These are phyloP conservation scores for Linnemannia schmuckeri DNA, from an alignment of 192 early-diverging fungal species.

Conservation along the genomic window DNA sequence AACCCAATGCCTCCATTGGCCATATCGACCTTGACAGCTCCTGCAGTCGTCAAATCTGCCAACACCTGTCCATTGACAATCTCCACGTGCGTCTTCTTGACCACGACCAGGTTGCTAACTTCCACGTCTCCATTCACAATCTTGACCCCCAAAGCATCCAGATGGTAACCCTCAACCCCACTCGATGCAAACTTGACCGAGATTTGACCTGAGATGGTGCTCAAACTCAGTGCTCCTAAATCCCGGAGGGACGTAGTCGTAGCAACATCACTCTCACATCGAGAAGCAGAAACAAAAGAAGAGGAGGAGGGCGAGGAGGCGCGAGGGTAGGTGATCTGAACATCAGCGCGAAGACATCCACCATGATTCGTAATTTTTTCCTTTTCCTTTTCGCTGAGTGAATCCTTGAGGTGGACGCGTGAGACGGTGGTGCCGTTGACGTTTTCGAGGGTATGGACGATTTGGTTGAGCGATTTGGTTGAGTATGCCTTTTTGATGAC, in stretches of 20 bases:
- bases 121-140: conserved; percentile 8
- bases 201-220: not conserved
- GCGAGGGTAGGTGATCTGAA: conserved; percentile 28
- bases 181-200: not conserved
- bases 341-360: conserved; percentile 13
- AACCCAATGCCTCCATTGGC: conserved; percentile 20
- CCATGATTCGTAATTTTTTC: not conserved
- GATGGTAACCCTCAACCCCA: not conserved
- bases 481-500: not conserved
- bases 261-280: not conserved
- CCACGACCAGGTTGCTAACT: not conserved
- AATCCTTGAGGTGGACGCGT: not conserved
- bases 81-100: not conserved
- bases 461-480: not conserved
- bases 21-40: not conserved
- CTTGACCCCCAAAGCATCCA: not conserved
- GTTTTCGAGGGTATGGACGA: not conserved
- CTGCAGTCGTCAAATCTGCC: conserved; percentile 15
- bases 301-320: not conserved
- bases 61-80: conserved; percentile 18
- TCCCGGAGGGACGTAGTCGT: not conserved
- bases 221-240: not conserved
- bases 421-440: not conserved
- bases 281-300: not conserved
- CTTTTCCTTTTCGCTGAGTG: conserved; percentile 4